Percentiles rank a stretch among this genome's conserved stretches.
These are phyloP conservation scores for Diversispora eburnea DNA, from an alignment of 192 early-diverging fungal species.

Conservation along the genomic window DNA sequence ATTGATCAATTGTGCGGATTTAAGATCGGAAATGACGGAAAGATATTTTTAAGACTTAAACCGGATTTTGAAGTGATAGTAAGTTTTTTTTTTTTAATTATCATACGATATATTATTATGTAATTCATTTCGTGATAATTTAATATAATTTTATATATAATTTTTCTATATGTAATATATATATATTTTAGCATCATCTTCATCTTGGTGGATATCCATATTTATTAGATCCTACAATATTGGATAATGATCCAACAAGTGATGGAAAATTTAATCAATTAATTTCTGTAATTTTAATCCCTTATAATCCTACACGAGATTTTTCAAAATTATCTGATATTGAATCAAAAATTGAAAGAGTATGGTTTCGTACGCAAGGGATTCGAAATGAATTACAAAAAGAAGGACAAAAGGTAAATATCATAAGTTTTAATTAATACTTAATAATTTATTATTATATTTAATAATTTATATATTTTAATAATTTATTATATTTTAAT, in stretches of 20 bases:
- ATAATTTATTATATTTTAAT: neutral
- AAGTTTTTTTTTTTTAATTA: neutral
- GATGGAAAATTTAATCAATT: neutral
- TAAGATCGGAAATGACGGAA: neutral
- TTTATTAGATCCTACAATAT: neutral
- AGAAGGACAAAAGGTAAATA: neutral
- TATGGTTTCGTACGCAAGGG: neutral
- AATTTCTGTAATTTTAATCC: neutral
- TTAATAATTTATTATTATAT: neutral
- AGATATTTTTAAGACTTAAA: slow-evolving; percentile 3
- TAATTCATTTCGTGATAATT: neutral
- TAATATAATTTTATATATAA: neutral
- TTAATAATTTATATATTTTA: neutral
- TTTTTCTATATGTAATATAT: neutral
- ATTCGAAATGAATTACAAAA: neutral
- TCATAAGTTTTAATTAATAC: neutral
- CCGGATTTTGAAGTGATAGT: neutral
- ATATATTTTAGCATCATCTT: neutral
- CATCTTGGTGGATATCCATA: slow-evolving; percentile 13
- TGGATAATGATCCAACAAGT: neutral
- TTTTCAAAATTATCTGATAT: neutral
- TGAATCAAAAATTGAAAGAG: neutral
- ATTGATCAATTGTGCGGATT: neutral
- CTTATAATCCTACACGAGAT: neutral
- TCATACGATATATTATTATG: neutral